Evolutionary conservation across 192 early-diverging fungal genomes (phyloP).

Genomic region (Coemansia sp.): DNA sequence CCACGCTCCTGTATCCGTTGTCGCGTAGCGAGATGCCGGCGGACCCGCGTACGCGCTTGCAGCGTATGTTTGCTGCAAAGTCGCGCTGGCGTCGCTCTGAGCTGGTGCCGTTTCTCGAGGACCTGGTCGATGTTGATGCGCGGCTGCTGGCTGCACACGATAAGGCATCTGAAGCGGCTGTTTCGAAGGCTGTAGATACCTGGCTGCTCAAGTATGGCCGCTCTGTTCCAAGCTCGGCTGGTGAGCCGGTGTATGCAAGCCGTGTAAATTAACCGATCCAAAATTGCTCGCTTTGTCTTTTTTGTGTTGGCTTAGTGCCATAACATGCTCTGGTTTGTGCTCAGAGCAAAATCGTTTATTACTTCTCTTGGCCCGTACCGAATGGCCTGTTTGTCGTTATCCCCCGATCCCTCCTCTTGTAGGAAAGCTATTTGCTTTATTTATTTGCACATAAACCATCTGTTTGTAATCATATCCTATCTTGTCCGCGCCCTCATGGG

Average conservation of each 20-base stretch:
- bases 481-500: constrained; percentile 52
- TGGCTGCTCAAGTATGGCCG: constrained; percentile 46
- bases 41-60: constrained; percentile 29
- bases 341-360: no score
- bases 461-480: not conserved
- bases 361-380: no score
- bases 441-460: not conserved
- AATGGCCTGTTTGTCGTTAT: no score
- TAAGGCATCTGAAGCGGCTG: constrained; percentile 1
- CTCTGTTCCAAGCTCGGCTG: constrained; percentile 17
- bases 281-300: no score
- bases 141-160: constrained; percentile 14
- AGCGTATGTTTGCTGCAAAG: constrained; percentile 32
- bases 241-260: constrained; percentile 37
- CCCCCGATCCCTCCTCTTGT: no score
- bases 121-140: constrained; percentile 36
- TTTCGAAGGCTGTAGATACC: constrained; percentile 26
- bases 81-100: constrained; percentile 28
- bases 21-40: constrained; percentile 17
- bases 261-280: constrained; percentile 14
- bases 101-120: constrained; percentile 42
- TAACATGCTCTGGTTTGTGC: no score
- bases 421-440: no score
- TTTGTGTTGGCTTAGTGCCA: no score
- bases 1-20: constrained; percentile 27